phyloP scores from a whole-genome alignment of 768 basidiomycete genomes.

The Trametes coccinea region DNA sequence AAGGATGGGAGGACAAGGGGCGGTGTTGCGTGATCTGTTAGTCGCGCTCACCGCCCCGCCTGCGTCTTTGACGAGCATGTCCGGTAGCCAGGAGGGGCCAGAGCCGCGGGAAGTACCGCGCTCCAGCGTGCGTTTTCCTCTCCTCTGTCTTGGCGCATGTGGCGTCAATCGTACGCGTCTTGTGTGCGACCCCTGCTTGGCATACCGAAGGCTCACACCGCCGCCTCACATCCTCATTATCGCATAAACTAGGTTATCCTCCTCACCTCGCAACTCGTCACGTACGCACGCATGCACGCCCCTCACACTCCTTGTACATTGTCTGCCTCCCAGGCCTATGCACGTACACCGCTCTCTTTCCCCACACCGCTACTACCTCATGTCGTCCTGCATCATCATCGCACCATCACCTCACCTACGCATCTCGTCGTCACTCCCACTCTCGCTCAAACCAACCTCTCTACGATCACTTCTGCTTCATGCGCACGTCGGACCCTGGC shows the following conservation, averaged over 20 bases:
- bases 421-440: neutral
- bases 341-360: neutral
- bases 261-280: neutral
- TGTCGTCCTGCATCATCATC: neutral
- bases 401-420: neutral
- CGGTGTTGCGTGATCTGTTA: constrained; percentile 75
- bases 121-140: constrained; percentile 7
- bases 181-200: too few species aligned
- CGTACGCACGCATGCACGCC: constrained; percentile 4
- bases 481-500: constrained; percentile 17
- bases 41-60: neutral
- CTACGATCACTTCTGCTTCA: constrained; percentile 14
- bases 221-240: neutral
- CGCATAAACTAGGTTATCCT: neutral
- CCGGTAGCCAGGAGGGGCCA: neutral
- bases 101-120: neutral
- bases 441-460: neutral
- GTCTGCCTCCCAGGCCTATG: neutral
- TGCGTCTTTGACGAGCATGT: neutral
- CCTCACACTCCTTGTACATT: constrained; percentile 9
- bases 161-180: constrained; percentile 3
- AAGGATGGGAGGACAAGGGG: constrained; percentile 44
- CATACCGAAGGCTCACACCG: too few species aligned
- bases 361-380: neutral
- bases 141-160: neutral